phyloP scores from a whole-genome alignment of 257 asterid species.

The Fraxinus excelsior region DNA sequence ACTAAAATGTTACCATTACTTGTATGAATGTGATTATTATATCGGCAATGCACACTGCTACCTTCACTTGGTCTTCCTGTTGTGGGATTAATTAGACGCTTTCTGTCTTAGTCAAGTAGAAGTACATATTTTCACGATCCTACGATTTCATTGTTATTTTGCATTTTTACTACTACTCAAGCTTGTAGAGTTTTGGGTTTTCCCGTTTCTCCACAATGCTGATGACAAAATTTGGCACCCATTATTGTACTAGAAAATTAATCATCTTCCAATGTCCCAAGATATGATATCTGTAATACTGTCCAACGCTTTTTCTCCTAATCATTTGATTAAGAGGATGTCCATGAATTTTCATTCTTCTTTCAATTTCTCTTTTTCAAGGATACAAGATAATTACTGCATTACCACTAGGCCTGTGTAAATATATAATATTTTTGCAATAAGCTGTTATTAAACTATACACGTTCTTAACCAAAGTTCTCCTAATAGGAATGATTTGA shows the following conservation, averaged over 20 bases:
- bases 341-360: background rate
- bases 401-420: background rate
- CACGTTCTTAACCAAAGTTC: background rate
- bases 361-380: background rate
- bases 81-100: slow-evolving; percentile 9
- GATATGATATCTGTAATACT: slow-evolving; percentile 13
- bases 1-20: slow-evolving; percentile 3
- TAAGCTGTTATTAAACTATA: background rate
- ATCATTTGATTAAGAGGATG: slow-evolving; percentile 1
- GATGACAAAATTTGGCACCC: slow-evolving; percentile 2
- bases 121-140: background rate
- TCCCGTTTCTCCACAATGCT: slow-evolving; percentile 2
- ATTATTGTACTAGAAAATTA: background rate
- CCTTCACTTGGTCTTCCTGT: slow-evolving; percentile 4
- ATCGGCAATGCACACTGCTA: slow-evolving; percentile 9
- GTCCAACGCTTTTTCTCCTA: slow-evolving; percentile 12
- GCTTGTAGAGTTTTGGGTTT: background rate
- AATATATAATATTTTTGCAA: background rate
- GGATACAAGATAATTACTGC: background rate
- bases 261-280: background rate
- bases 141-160: background rate
- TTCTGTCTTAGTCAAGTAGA: background rate
- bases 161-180: background rate
- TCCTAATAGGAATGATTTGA: background rate
- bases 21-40: slow-evolving; percentile 5